Evolutionary conservation across 1,139 yeast species (phyloP).

Genomic region (Taiozyma sp.): DNA sequence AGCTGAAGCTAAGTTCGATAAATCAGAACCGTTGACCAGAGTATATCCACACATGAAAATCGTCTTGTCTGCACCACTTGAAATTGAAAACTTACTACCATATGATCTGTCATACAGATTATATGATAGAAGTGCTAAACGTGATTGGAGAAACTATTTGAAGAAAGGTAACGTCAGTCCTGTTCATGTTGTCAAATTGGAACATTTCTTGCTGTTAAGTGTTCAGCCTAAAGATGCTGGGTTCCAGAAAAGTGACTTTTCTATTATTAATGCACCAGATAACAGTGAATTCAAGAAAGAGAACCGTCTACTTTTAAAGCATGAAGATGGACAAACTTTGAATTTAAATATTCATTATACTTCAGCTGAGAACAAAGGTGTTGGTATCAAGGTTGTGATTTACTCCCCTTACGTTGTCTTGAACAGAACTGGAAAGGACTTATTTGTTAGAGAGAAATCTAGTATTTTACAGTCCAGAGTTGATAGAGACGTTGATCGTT

Average conservation of each 20-base stretch:
- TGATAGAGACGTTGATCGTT: constrained; percentile 25
- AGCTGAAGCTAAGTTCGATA: constrained; percentile 61
- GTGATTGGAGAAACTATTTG: constrained; percentile 62
- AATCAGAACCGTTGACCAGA: constrained; percentile 60
- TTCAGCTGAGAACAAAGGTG: constrained; percentile 35
- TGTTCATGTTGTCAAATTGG: constrained; percentile 76
- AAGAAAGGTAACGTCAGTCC: constrained; percentile 61
- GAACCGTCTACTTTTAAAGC: constrained; percentile 38
- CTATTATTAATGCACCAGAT: constrained; percentile 63
- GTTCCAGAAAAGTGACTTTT: constrained; percentile 69
- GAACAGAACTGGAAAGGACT: constrained; percentile 70
- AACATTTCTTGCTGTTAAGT: constrained; percentile 63
- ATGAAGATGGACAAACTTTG: constrained; percentile 62
- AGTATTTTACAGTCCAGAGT: constrained; percentile 41
- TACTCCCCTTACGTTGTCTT: constrained; percentile 81
- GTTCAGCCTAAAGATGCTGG: constrained; percentile 65
- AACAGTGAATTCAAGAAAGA: constrained; percentile 55
- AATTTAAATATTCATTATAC: constrained; percentile 63
- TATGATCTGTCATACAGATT: constrained; percentile 71
- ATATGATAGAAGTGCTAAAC: constrained; percentile 68
- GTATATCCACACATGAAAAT: constrained; percentile 84
- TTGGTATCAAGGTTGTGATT: constrained; percentile 59
- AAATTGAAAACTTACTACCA: constrained; percentile 80
- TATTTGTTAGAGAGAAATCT: constrained; percentile 52
- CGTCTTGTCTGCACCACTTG: constrained; percentile 79